Evolutionary conservation across 2,329 filamentous ascomycete species (phyloP).

Genomic region (Cordyceps farinosa): DNA sequence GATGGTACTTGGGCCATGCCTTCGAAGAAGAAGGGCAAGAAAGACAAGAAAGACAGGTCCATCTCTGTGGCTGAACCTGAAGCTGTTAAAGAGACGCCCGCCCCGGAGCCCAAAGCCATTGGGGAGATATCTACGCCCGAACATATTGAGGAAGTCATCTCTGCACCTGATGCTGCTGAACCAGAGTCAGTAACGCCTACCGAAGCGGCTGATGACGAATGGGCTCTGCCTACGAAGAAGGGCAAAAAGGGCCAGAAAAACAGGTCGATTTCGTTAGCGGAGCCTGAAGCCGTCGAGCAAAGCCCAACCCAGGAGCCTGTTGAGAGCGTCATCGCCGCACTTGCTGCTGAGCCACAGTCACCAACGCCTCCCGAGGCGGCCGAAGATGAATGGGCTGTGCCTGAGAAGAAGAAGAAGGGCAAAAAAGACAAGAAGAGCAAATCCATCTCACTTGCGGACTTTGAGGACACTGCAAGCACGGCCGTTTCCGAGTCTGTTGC

Average conservation of each 20-base stretch:
- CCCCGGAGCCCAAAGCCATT: background rate
- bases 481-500: background rate
- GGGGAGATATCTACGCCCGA: background rate
- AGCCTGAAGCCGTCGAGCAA: background rate
- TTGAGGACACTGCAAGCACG: slow-evolving; percentile 4
- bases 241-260: slow-evolving; percentile 35
- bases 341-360: background rate
- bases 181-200: background rate
- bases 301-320: background rate
- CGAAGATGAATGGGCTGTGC: slow-evolving; percentile 20
- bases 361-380: background rate
- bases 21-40: slow-evolving; percentile 34
- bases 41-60: slow-evolving; percentile 28
- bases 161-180: background rate
- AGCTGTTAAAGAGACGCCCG: background rate
- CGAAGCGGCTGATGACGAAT: slow-evolving; percentile 19
- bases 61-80: background rate
- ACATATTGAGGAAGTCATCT: background rate
- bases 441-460: background rate
- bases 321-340: background rate
- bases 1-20: slow-evolving; percentile 19
- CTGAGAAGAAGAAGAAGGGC: slow-evolving; percentile 31
- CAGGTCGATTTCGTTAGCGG: background rate
- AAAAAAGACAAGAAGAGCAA: slow-evolving; percentile 33
- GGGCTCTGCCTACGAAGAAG: slow-evolving; percentile 30